Base-by-base conservation (phyloP, 139 green algal genomes). In the Eudorina sp. region DNA sequence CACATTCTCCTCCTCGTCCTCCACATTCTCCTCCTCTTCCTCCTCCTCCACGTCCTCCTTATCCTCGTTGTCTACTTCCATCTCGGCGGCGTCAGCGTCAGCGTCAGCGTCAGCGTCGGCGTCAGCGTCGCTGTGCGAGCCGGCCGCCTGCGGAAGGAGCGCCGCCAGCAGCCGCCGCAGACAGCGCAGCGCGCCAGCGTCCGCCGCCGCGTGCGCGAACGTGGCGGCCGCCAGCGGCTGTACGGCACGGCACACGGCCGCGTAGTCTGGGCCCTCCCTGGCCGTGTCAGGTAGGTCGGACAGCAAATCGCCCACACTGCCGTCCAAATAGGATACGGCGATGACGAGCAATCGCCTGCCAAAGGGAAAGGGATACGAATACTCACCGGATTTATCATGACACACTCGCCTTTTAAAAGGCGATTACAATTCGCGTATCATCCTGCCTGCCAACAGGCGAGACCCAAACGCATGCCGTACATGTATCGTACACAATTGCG, bases 121-220 rank as follows among this genome's bases (percentile, higher is more conserved):
- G 23, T n/a, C 74, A 51, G 3, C 46, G 29, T 46, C 48, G 46
- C 75, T 31, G 25, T 3, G 53, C 5, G 84, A 1, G 53, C 53
- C 43, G 38, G 51, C 81, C 0, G 90, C 92, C 16, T 58, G 53
- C 41, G 93, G 93, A n/a, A 96, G 83, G 55, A 96, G 70, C 27
- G 92, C 93, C 18, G 93, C 92, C 64, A 89, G 58, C 36, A 96
- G 91, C 25, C 94, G 94, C 36, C 94, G 88, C 53, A 96, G 69
- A 40, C 84, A 86, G 23, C 83, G 62, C 73, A 91, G 7, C 29
- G 79, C 72, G n/a, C 72, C 75, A n/a, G 74, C 53, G 41, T 91
- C 87, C 23, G 58, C 23, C 27, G 66, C 51, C 14, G 79, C 73
- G 66, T 86, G 75, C 43, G 83, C 84, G n/a, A 74, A 78, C 38